Percentiles rank a stretch among this genome's conserved stretches.
These are phyloP conservation scores for Lachancea waltii DNA, from an alignment of 805 yeast genomes.

Conservation along the genomic window DNA sequence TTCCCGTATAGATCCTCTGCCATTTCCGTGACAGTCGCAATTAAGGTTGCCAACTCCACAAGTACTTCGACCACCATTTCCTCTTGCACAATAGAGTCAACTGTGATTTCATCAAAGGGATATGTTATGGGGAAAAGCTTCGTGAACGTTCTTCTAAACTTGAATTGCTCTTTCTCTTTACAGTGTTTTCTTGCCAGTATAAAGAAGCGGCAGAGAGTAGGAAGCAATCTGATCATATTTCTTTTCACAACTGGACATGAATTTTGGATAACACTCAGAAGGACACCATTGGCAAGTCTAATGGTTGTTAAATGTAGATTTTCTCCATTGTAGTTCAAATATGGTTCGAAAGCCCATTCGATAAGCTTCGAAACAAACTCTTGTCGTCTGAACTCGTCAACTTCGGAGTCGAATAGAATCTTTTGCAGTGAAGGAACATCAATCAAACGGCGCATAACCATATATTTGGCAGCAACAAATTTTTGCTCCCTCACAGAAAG, in stretches of 20 bases:
- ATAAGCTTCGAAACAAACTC: constrained; percentile 42
- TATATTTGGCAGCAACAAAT: constrained; percentile 54
- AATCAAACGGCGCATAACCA: constrained; percentile 52
- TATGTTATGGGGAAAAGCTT: constrained; percentile 58
- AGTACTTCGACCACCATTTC: constrained; percentile 64
- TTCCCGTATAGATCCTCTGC: constrained; percentile 38
- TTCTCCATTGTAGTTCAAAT: constrained; percentile 40
- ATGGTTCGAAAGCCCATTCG: constrained; percentile 53
- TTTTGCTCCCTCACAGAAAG: constrained; percentile 34
- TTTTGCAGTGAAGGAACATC: constrained; percentile 30
- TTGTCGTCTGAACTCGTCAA: constrained; percentile 20
- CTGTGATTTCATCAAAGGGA: constrained; percentile 58
- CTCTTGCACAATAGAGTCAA: constrained; percentile 69
- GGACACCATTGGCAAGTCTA: constrained; percentile 55
- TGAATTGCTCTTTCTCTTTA: constrained; percentile 36
- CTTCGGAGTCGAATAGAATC: constrained; percentile 12
- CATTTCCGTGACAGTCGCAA: constrained; percentile 48
- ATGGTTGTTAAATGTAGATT: constrained; percentile 45
- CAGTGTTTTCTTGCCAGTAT: constrained; percentile 46
- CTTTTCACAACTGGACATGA: constrained; percentile 40
- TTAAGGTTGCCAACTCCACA: constrained; percentile 60
- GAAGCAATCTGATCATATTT: constrained; percentile 46
- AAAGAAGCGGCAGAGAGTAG: constrained; percentile 47
- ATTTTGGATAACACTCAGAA: constrained; percentile 43
- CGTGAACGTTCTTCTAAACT: constrained; percentile 59